Conservation (phyloP, 495 filamentous ascomycete species). For the Aspergillus cristatus region DNA sequence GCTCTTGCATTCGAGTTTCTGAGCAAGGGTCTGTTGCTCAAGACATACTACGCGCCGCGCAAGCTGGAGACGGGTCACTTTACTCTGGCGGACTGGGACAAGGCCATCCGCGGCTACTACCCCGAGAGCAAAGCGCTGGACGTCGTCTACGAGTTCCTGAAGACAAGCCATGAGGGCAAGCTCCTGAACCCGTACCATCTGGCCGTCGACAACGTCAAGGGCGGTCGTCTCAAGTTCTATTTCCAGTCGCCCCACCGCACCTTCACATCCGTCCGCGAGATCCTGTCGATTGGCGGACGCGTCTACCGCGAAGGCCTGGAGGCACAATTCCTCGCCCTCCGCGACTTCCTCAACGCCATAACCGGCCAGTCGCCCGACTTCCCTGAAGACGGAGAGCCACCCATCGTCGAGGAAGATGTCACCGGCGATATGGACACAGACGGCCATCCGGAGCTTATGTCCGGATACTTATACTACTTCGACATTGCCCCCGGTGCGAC, state of each 20-base stretch:
- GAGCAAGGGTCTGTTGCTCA: too few species aligned
- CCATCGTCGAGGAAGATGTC: background rate
- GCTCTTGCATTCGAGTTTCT: background rate
- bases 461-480: too few species aligned
- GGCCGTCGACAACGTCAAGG: constrained; percentile 21
- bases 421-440: background rate
- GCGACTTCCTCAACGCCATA: constrained; percentile 3
- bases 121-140: background rate
- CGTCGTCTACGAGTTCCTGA: background rate
- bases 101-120: background rate
- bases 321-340: too few species aligned
- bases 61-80: too few species aligned
- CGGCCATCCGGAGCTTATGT: too few species aligned
- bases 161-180: constrained; percentile 3
- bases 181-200: constrained; percentile 14
- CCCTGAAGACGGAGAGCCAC: constrained; percentile 2
- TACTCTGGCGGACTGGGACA: constrained; percentile 1
- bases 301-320: constrained; percentile 5
- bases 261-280: constrained; percentile 18
- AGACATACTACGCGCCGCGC: too few species aligned
- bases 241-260: constrained; percentile 15
- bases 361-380: constrained; percentile 8
- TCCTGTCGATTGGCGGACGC: constrained; percentile 20
- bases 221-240: constrained; percentile 30
- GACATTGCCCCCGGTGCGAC: constrained; percentile 15